These are phyloP conservation scores for Mycena citricolor DNA, from an alignment of 1,284 basidiomycete species.

Conservation along the genomic window DNA sequence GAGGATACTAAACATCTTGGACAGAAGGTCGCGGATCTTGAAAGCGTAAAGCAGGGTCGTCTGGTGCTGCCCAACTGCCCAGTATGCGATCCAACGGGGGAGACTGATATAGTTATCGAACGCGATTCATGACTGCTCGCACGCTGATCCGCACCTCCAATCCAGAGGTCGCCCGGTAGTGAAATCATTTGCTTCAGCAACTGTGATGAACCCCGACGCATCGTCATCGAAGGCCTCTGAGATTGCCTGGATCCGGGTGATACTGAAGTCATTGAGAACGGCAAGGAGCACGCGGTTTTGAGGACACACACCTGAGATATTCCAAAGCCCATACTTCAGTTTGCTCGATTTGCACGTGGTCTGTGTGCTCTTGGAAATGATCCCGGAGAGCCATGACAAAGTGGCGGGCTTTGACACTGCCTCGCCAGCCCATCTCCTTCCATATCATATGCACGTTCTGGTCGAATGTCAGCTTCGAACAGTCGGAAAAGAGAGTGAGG, in stretches of 20 bases:
- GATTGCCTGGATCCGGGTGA: constrained; percentile 19
- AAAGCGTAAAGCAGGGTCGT: constrained; percentile 6
- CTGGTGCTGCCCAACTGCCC: constrained; percentile 23
- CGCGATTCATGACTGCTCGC: background rate
- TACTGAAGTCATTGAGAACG: constrained; percentile 1
- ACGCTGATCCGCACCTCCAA: constrained; percentile 31
- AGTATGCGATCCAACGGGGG: constrained; percentile 29
- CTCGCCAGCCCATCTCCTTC: constrained; percentile 25
- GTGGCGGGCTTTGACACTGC: constrained; percentile 30
- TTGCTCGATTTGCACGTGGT: background rate
- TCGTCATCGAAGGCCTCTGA: constrained; percentile 34
- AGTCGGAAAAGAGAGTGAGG: background rate
- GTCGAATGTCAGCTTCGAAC: background rate
- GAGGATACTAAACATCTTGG: constrained; percentile 24
- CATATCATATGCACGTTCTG: constrained; percentile 4
- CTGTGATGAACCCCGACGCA: constrained; percentile 30
- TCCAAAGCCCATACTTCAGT: constrained; percentile 19
- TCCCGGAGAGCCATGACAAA: constrained; percentile 31
- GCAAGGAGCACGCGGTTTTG: background rate
- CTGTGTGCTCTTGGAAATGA: constrained; percentile 25
- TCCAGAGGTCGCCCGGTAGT: constrained; percentile 25
- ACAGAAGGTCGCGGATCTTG: constrained; percentile 16
- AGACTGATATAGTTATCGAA: constrained; percentile 17
- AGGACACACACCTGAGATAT: constrained; percentile 14
- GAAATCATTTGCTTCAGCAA: constrained; percentile 33